These are phyloP conservation scores for Tetrastigma voinierianum DNA, from an alignment of 164 flowering plant genomes.

Conservation along the genomic window DNA sequence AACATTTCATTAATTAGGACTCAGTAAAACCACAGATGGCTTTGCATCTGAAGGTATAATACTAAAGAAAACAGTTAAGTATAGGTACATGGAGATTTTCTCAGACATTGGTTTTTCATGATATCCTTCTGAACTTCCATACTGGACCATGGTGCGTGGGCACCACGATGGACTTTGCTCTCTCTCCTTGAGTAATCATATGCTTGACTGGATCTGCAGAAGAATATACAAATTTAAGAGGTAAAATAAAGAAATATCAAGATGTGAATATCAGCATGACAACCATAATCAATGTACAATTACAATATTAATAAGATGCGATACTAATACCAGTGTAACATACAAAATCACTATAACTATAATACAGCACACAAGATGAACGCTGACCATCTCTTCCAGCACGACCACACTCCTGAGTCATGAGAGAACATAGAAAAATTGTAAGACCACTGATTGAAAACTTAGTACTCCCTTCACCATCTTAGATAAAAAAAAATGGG, in stretches of 20 bases:
- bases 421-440: conserved; percentile 4
- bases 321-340: conserved; percentile 25
- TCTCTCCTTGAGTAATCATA: conserved; percentile 84
- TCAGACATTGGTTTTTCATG: conserved; percentile 88
- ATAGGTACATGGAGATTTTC: too few species aligned
- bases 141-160: too few species aligned
- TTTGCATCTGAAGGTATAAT: too few species aligned
- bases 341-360: conserved; percentile 93
- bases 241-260: conserved; percentile 4
- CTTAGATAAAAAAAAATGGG: not conserved
- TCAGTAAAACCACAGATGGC: too few species aligned
- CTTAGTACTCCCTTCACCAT: not conserved
- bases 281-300: not conserved
- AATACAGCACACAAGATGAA: conserved; percentile 91
- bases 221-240: not conserved
- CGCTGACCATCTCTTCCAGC: conserved; percentile 98
- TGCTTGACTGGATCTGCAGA: conserved; percentile 89
- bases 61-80: too few species aligned
- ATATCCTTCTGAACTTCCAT: conserved; percentile 58
- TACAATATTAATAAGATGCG: not conserved
- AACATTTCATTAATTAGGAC: too few species aligned
- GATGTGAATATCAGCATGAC: not conserved
- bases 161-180: conserved; percentile 66
- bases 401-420: conserved; percentile 92
- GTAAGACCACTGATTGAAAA: not conserved